Base-by-base conservation (phyloP, 2,329 filamentous ascomycete genomes). In the Ascochyta viciae-villosae region DNA sequence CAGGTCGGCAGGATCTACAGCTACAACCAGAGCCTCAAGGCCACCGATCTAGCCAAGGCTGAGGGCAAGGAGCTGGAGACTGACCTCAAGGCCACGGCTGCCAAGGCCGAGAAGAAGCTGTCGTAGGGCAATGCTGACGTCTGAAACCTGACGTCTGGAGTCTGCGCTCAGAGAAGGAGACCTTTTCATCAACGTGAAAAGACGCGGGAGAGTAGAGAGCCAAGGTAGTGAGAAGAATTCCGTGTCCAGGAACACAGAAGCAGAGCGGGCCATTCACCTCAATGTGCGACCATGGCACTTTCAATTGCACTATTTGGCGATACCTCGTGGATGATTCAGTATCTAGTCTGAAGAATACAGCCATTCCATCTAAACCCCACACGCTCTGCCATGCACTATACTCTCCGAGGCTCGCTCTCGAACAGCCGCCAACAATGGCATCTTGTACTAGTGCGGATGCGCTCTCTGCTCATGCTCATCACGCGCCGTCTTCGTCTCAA, bases 1-100 rank as follows among this genome's bases (percentile, higher is more conserved):
- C 95, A 99, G 83, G 83, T 91, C 64, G 81, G 81, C 64, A 89
- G 95, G 70, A 97, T 98, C 72, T 77, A 86, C 66, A 52, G 85
- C 70, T 89, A 88, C 76, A 82, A 88, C 67, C 77, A 81, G 63
- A 83, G 82, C 58, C 78, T 88, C 72, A 87, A 91, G 80, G 62
- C 58, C 10, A 73, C 72, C 6, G 76, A 75, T 29, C 71, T 79
- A 66, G 76, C 71, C 12, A 72, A 73, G 65, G 63, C 64, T 24
- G 74, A 77, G 63, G 68, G 67, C 22, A 71, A 72, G 62, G 66
- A 69, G 65, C 44, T 72, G 15, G 61, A 72, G 65, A 37, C 57
- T 19, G 68, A 74, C 46, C 23, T 75, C 23, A 70, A 75, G 64
- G 63, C 65, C 15, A 72, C 67, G 13, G 71, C 63, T 8, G 54